Conservation (phyloP, 202 grass and related monocot genomes). For the Zizania palustris region DNA sequence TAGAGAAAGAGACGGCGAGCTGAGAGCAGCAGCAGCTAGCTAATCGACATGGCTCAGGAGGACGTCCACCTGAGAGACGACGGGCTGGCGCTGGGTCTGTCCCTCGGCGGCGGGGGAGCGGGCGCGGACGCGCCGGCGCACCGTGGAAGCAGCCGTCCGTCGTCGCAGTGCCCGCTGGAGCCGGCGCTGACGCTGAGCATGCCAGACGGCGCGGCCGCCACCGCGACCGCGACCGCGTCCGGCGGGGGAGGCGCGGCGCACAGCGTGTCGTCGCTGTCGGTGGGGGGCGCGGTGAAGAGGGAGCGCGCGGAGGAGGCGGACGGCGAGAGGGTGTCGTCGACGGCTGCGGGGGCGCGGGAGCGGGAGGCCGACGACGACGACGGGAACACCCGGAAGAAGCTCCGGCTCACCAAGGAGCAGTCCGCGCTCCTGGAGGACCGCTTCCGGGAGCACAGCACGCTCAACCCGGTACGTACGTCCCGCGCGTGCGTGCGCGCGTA, state of each 20-base stretch:
- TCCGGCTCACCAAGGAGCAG: slow-evolving; percentile 90
- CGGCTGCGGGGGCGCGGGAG: slow-evolving; percentile 34
- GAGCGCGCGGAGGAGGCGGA: slow-evolving; percentile 69
- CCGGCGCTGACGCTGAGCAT: slow-evolving; percentile 77
- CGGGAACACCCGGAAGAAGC: slow-evolving; percentile 84
- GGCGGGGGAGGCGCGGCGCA: slow-evolving; percentile 39
- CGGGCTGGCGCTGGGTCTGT: slow-evolving; percentile 66
- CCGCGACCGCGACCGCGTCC: slow-evolving; percentile 19
- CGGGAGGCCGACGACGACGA: slow-evolving; percentile 83
- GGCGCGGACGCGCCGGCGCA: slow-evolving; percentile 18
- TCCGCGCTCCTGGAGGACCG: slow-evolving; percentile 81
- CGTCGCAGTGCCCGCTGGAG: slow-evolving; percentile 40
- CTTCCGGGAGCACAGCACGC: slow-evolving; percentile 94
- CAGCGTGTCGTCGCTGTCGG: slow-evolving; percentile 62
- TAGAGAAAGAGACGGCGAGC: neutral
- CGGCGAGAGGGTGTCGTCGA: slow-evolving; percentile 60
- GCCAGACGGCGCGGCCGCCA: slow-evolving; percentile 45
- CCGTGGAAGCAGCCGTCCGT: neutral
- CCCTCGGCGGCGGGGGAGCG: slow-evolving; percentile 37
- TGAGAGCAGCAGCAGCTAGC: neutral
- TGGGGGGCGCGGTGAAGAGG: slow-evolving; percentile 64
- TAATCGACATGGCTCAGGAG: slow-evolving; percentile 55
- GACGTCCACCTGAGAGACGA: slow-evolving; percentile 56
- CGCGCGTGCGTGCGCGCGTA: slow-evolving; percentile 10
- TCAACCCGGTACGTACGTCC: slow-evolving; percentile 89